phyloP scores from a whole-genome alignment of 306 rosid genomes.

The Begonia masoniana region DNA sequence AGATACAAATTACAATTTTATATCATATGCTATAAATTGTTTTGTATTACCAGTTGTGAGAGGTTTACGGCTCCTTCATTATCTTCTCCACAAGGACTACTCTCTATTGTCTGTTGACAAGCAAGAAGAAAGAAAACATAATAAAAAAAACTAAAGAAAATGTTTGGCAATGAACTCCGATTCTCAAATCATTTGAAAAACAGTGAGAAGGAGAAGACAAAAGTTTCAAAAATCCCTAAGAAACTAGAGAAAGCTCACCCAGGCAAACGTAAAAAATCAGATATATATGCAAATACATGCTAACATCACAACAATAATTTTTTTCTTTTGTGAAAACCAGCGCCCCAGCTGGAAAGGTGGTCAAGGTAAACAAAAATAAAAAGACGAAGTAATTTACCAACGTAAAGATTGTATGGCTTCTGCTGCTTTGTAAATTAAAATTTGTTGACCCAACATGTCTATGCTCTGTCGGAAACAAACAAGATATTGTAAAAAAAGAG shows the following conservation, averaged over 20 bases:
- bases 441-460: slow-evolving; percentile 98
- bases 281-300: no score
- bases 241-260: no score
- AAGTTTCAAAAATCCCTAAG: no score
- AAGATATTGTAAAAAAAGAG: slow-evolving; percentile 7
- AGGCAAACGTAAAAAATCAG: no score
- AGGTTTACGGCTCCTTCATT: slow-evolving; percentile 83
- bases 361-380: no score
- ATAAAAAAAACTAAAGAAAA: background rate
- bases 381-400: slow-evolving; percentile 33
- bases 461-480: slow-evolving; percentile 55
- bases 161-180: background rate
- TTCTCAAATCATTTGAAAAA: no score
- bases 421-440: slow-evolving; percentile 92
- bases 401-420: slow-evolving; percentile 97
- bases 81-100: slow-evolving; percentile 86
- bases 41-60: slow-evolving; percentile 72
- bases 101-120: slow-evolving; percentile 75
- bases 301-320: background rate
- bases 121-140: slow-evolving; percentile 7
- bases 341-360: no score
- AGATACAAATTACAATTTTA: no score
- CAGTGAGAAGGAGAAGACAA: no score
- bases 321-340: background rate
- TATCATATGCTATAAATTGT: background rate